phyloP scores from a whole-genome alignment of 2,329 filamentous ascomycete genomes.

The Aspergillus ibericus region DNA sequence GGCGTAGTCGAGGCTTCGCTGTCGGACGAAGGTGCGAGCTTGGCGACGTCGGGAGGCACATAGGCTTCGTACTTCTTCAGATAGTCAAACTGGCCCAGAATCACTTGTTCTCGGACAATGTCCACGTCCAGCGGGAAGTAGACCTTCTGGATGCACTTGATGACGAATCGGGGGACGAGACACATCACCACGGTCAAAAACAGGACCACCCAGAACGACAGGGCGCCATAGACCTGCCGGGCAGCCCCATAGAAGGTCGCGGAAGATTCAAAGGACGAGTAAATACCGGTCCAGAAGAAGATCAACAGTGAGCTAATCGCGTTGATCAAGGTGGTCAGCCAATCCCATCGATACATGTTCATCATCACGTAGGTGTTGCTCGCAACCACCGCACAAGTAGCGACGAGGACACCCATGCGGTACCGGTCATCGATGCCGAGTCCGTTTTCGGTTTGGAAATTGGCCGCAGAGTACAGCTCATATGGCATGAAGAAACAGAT shows the following conservation, averaged over 20 bases:
- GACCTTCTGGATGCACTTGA: slow-evolving; percentile 6
- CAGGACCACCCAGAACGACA: slow-evolving; percentile 5
- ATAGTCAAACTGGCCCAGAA: slow-evolving; percentile 1
- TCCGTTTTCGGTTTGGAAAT: slow-evolving; percentile 5
- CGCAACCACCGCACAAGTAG: slow-evolving; percentile 2
- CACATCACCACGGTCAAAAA: slow-evolving; percentile 4
- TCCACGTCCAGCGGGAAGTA: slow-evolving; percentile 5
- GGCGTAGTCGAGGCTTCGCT: not conserved
- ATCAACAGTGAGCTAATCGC: slow-evolving; percentile 5
- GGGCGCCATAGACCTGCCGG: not conserved
- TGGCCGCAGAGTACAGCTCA: not conserved
- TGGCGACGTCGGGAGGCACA: not conserved
- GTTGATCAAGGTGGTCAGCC: slow-evolving; percentile 1
- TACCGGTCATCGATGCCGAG: slow-evolving; percentile 2
- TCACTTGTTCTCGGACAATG: slow-evolving; percentile 6
- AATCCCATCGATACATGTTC: slow-evolving; percentile 9
- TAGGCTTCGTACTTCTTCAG: slow-evolving; percentile 5
- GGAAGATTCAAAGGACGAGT: slow-evolving; percentile 3
- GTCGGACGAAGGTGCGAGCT: not conserved
- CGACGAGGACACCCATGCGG: slow-evolving; percentile 3
- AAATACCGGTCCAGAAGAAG: slow-evolving; percentile 7
- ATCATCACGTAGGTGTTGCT: slow-evolving; percentile 8
- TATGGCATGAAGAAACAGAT: slow-evolving; percentile 9
- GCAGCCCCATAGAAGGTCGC: not conserved
- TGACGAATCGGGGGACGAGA: slow-evolving; percentile 2